Percentiles rank a stretch among this genome's conserved stretches.
Conservation (phyloP, 805 yeast species). For the Starmerella ratchasimensis region DNA sequence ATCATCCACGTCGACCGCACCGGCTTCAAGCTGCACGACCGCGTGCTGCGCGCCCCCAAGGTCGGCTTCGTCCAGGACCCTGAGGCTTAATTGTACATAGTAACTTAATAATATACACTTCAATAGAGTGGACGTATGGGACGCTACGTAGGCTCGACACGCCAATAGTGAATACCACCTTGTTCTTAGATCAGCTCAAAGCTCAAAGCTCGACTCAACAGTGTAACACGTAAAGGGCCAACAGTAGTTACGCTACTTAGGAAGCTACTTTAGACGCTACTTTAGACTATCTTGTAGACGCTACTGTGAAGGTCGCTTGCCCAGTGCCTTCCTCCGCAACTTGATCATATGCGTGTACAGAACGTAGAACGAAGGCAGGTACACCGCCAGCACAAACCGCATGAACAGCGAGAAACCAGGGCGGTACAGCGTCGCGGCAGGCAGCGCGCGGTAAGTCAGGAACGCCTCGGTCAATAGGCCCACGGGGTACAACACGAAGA, state of each 20-base stretch:
- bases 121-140: no score
- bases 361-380: conserved; percentile 77
- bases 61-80: conserved; percentile 60
- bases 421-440: conserved; percentile 40
- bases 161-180: no score
- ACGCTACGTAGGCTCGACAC: no score
- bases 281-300: no score
- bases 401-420: conserved; percentile 42
- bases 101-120: not conserved
- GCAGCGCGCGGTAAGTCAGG: conserved; percentile 55
- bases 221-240: no score
- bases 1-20: conserved; percentile 85
- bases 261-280: no score
- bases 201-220: no score
- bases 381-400: conserved; percentile 44
- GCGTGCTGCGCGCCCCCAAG: conserved; percentile 90
- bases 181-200: no score
- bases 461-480: conserved; percentile 77
- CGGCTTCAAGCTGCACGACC: conserved; percentile 71
- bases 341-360: conserved; percentile 77
- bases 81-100: conserved; percentile 2
- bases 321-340: conserved; percentile 68
- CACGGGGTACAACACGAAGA: conserved; percentile 70
- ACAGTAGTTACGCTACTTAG: no score
- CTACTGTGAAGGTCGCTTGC: no score